phyloP scores from a whole-genome alignment of 2,329 filamentous ascomycete species.

The Nannizzia gypsea region DNA sequence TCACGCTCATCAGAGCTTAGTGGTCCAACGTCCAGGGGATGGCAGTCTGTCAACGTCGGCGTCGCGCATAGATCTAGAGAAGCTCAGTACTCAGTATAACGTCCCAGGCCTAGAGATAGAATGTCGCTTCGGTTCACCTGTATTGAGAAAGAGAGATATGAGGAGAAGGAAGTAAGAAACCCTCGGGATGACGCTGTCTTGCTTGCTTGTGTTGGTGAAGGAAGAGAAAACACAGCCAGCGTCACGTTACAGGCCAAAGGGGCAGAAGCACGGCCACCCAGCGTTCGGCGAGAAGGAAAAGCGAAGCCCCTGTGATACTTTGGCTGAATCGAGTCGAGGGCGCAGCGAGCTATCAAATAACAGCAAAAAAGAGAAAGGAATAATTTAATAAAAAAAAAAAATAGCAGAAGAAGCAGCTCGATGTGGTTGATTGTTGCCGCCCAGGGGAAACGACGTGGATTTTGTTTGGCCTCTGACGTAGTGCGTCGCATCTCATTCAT shows the following conservation, averaged over 20 bases:
- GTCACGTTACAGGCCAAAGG: background rate
- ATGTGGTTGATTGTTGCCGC: background rate
- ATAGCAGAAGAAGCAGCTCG: background rate
- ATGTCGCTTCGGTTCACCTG: background rate
- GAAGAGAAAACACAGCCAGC: background rate
- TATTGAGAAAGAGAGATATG: background rate
- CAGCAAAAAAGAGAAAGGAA: background rate
- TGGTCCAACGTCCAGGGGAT: background rate
- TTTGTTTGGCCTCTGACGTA: conserved; percentile 4
- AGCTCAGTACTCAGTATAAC: background rate
- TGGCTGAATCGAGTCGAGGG: background rate
- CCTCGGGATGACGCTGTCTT: background rate
- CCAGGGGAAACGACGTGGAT: background rate
- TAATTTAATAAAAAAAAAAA: no score
- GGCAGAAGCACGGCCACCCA: background rate
- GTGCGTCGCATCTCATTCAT: background rate
- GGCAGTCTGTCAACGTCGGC: background rate
- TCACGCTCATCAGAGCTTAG: background rate
- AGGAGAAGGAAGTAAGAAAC: background rate
- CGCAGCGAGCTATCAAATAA: background rate
- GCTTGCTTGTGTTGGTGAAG: background rate
- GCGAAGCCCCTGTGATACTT: background rate
- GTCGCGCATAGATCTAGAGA: background rate
- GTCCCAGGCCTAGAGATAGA: no score
- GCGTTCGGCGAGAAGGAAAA: background rate